Conservation (phyloP, 2,329 filamentous ascomycete species). For the Diplodia mutila region DNA sequence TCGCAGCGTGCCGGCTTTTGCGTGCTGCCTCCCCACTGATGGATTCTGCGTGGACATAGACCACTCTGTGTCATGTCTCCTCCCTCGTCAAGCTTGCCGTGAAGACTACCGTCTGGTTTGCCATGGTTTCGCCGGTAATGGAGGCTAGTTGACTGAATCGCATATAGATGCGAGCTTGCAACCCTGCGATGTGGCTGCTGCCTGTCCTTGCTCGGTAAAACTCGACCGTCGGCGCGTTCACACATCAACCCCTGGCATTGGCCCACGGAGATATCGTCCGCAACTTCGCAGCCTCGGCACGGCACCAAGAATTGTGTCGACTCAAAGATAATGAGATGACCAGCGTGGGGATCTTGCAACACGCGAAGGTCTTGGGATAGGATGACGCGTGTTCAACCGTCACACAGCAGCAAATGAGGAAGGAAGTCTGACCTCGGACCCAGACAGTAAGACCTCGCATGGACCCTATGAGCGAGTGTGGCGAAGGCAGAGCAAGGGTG, state of each 20-base stretch:
- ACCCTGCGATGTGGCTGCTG: neutral
- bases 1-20: slow-evolving; percentile 5
- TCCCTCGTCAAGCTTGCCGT: neutral
- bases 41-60: neutral
- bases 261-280: neutral
- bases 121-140: slow-evolving; percentile 8
- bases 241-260: slow-evolving; percentile 1
- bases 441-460: slow-evolving; percentile 5
- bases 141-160: neutral
- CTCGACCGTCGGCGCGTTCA: neutral
- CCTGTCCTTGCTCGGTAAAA: slow-evolving; percentile 2
- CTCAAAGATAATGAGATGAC: neutral
- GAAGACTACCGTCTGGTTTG: neutral
- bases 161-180: slow-evolving; percentile 2
- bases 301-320: slow-evolving; percentile 2
- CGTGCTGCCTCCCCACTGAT: slow-evolving; percentile 14
- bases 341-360: neutral
- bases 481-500: slow-evolving; percentile 17
- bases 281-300: slow-evolving; percentile 9
- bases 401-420: slow-evolving; percentile 11
- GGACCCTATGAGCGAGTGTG: neutral
- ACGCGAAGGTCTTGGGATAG: slow-evolving; percentile 1
- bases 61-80: neutral
- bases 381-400: slow-evolving; percentile 15
- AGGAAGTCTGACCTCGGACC: slow-evolving; percentile 8